Base-by-base conservation (phyloP, 1,284 basidiomycete species). In the Cutaneotrichosporon cutaneum region DNA sequence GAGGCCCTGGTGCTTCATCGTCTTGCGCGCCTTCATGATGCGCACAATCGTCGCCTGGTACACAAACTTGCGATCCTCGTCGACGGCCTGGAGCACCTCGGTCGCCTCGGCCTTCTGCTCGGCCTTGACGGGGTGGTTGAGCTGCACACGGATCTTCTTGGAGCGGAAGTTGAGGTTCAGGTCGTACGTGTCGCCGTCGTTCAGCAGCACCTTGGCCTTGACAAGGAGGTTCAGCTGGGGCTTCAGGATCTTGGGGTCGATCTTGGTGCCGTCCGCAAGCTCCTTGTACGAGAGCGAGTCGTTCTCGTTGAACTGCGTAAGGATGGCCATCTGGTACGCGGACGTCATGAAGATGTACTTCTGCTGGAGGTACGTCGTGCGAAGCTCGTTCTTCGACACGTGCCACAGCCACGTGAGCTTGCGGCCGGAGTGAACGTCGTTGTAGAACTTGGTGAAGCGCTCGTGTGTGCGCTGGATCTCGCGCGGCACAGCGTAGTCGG, bases 331-430 rank as follows among this genome's bases (percentile, higher is more conserved):
- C 81, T 99, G 95, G 81, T 94, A 99, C 50, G 92, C 88, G 71
- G 89, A 93, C 61, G 92, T 93, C 87, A 94, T 92, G 73, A 99
- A 83, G 67, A 95, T 94, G 82, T 95, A 95, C 82, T 96, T 97
- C 78, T 94, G 92, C 71, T 87, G 88, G 56, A 93, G 83, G 80
- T 96, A 94, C 74, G 90, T 94, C 61, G 94, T 94, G 63, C 90
- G 87, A 54, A 99, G 83, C 77, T 99, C 96, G 81, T 93, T 95
- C 83, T 95, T 94, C 36, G 89, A 93, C 77, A 95, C 90, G 76
- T 97, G 95, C 95, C 95, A 98, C 21, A 98, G 81, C 95, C 95
- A 99, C 0, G 91, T 94, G 27, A 99, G 84, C 74, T 96, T 96
- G 64, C 96, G 90, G 24, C 95, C 95, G 67, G 68, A 71, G 64